These are phyloP conservation scores for Sphagnum fallax DNA, from an alignment of 228 moss, liverwort and hornwort species.

Conservation along the genomic window DNA sequence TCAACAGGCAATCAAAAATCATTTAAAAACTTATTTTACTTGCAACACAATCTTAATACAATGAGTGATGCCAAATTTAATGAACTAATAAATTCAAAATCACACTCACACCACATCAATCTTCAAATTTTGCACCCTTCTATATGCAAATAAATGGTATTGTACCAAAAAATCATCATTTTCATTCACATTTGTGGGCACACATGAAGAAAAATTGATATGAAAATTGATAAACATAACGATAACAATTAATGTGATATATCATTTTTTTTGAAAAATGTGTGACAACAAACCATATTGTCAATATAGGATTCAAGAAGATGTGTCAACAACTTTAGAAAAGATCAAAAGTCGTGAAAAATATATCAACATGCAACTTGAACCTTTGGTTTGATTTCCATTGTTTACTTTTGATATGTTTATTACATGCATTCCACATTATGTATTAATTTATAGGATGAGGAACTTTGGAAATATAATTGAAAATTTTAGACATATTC, in stretches of 20 bases:
- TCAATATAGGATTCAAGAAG: slow-evolving; percentile 27
- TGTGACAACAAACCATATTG: too few species aligned
- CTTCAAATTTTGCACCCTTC: too few species aligned
- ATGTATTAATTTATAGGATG: neutral
- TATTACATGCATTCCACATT: neutral
- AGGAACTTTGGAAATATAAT: too few species aligned
- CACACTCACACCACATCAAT: too few species aligned
- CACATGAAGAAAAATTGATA: neutral
- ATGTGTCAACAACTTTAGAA: slow-evolving; percentile 26
- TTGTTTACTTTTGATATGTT: neutral
- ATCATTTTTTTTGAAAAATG: too few species aligned
- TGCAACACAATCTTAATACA: too few species aligned
- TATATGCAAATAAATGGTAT: neutral
- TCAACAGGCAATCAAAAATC: slow-evolving; percentile 17
- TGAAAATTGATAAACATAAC: neutral
- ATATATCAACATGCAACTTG: slow-evolving; percentile 55
- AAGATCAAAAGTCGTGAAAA: slow-evolving; percentile 62
- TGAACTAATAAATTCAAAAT: too few species aligned
- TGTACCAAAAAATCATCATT: neutral
- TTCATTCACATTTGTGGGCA: neutral
- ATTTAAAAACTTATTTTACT: too few species aligned
- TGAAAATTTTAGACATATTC: too few species aligned
- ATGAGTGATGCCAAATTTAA: too few species aligned
- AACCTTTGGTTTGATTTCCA: slow-evolving; percentile 18
- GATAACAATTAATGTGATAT: slow-evolving; percentile 8